Evolutionary conservation across 192 early-diverging fungal species (phyloP).

Genomic region (Entomortierella chlamydospora): DNA sequence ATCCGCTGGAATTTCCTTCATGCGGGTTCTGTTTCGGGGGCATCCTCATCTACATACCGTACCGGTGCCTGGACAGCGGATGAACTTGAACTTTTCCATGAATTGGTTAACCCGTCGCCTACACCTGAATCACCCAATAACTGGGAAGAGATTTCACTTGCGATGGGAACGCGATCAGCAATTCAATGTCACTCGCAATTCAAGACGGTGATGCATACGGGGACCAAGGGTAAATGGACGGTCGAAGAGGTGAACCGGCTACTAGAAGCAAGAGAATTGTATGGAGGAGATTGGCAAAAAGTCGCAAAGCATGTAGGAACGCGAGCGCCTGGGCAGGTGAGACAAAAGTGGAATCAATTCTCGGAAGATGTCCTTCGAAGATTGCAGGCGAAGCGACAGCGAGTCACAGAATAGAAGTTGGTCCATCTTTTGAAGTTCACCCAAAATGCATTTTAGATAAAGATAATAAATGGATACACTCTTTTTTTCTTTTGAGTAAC

Average conservation of each 20-base stretch:
- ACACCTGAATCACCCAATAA: conserved; percentile 12
- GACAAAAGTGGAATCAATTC: conserved; percentile 33
- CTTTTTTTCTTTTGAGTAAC: no score
- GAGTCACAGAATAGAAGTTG: background rate
- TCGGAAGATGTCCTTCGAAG: conserved; percentile 21
- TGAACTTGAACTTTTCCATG: conserved; percentile 27
- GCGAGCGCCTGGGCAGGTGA: conserved; percentile 31
- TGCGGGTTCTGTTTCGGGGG: background rate
- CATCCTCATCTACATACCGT: background rate
- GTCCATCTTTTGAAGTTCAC: no score
- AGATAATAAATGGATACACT: no score
- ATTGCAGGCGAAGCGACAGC: conserved; percentile 5
- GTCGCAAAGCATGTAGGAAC: conserved; percentile 25
- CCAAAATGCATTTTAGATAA: no score
- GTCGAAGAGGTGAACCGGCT: conserved; percentile 14
- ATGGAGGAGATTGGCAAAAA: conserved; percentile 29
- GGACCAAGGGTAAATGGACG: conserved; percentile 45
- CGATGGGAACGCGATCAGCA: conserved; percentile 24
- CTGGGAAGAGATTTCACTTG: conserved; percentile 34
- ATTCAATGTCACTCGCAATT: conserved; percentile 43
- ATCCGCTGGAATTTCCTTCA: conserved; percentile 36
- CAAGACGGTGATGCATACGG: conserved; percentile 39
- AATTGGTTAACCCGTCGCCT: conserved; percentile 12
- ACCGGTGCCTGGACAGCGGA: conserved; percentile 28
- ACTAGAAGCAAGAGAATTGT: conserved; percentile 24